Conservation (phyloP, 352 stramenopile species). For the Pythium aristosporum region DNA sequence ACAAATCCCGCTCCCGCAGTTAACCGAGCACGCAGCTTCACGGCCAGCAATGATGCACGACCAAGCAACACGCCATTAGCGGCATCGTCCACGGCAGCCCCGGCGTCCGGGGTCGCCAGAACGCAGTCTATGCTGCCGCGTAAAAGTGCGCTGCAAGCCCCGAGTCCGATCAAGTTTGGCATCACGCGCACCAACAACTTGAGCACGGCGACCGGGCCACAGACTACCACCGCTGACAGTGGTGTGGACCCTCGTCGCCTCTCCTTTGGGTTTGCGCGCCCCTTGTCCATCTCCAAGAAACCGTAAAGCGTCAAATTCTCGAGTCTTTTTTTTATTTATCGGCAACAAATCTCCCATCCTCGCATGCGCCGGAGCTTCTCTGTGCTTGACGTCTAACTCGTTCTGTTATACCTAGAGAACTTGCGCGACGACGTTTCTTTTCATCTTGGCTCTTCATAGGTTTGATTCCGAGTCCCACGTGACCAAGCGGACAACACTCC, state of each 20-base stretch:
- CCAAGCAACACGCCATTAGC: neutral
- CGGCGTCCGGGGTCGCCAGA: neutral
- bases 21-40: slow-evolving; percentile 18
- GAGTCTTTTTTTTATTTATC: slow-evolving; percentile 18
- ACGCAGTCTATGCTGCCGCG: slow-evolving; percentile 27
- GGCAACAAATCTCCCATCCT: neutral
- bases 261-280: slow-evolving; percentile 39
- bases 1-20: neutral
- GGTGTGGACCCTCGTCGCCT: slow-evolving; percentile 19
- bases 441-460: too few relatives aligned
- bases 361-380: too few relatives aligned
- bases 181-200: slow-evolving; percentile 19
- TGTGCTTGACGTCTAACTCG: too few relatives aligned
- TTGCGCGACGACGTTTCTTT: too few relatives aligned
- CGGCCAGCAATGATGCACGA: slow-evolving; percentile 1
- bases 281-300: slow-evolving; percentile 28
- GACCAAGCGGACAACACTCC: neutral
- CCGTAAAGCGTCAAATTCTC: slow-evolving; percentile 4
- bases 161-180: slow-evolving; percentile 24
- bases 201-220: neutral
- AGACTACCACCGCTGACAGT: neutral
- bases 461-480: neutral
- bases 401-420: too few relatives aligned
- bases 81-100: neutral
- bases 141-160: slow-evolving; percentile 28